Evolutionary conservation across 768 basidiomycete genomes (phyloP).

Genomic region (Kwoniella pini): DNA sequence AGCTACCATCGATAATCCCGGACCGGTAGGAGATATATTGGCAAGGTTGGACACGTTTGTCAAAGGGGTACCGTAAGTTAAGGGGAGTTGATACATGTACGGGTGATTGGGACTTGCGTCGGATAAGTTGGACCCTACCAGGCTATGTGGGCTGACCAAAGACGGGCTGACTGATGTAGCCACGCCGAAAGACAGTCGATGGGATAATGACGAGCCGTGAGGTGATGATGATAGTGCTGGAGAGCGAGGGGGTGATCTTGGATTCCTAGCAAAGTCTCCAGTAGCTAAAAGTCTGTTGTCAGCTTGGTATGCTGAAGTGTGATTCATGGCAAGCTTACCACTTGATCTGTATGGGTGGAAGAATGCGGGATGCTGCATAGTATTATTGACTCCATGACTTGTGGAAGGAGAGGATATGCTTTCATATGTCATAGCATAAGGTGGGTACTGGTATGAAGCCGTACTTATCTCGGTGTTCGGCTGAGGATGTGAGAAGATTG

Average conservation of each 20-base stretch:
- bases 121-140: constrained; percentile 10
- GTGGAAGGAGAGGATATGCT: background rate
- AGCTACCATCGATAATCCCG: constrained; percentile 20
- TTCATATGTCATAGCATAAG: constrained; percentile 16
- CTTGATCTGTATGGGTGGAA: constrained; percentile 25
- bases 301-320: background rate
- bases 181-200: constrained; percentile 11
- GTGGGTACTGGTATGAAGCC: constrained; percentile 6
- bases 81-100: constrained; percentile 12
- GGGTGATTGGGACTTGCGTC: constrained; percentile 15
- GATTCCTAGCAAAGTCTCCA: constrained; percentile 15
- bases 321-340: constrained; percentile 11
- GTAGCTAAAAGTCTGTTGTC: constrained; percentile 5
- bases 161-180: constrained; percentile 20
- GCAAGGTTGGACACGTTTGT: constrained; percentile 7
- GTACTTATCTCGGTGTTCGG: background rate
- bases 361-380: constrained; percentile 5
- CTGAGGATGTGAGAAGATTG: constrained; percentile 4
- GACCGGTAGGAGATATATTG: constrained; percentile 15
- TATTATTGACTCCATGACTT: constrained; percentile 1
- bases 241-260: constrained; percentile 18
- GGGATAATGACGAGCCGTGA: constrained; percentile 6
- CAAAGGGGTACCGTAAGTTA: constrained; percentile 13
- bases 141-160: constrained; percentile 25
- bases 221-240: constrained; percentile 20